A percentile compares a stretch with the other conserved stretches of the same genome.
Evolutionary conservation across 2,329 filamentous ascomycete genomes (phyloP).

Genomic region (Teratosphaeria epicoccoides): DNA sequence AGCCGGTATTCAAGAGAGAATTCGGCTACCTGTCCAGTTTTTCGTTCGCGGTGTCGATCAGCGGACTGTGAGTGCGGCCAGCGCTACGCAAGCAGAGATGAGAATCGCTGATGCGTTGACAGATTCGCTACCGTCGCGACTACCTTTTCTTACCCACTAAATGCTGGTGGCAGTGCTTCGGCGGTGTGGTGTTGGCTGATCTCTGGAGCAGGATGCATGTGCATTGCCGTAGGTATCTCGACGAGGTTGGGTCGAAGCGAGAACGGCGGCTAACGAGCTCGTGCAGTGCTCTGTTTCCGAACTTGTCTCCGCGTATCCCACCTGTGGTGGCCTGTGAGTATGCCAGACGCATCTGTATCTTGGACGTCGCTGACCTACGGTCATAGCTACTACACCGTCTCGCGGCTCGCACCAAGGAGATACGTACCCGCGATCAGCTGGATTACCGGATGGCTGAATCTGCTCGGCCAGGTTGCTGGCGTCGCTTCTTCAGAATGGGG

Average conservation of each 20-base stretch:
- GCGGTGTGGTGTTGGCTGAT: constrained; percentile 51
- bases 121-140: constrained; percentile 45
- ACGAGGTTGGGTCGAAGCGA: not conserved
- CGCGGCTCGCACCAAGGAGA: constrained; percentile 40
- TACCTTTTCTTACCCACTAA: constrained; percentile 44
- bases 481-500: constrained; percentile 49
- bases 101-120: not conserved
- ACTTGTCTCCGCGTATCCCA: constrained; percentile 49
- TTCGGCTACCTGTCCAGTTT: constrained; percentile 50
- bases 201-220: constrained; percentile 46
- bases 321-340: constrained; percentile 38
- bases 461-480: constrained; percentile 43
- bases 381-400: constrained; percentile 43
- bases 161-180: constrained; percentile 43
- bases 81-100: constrained; percentile 18
- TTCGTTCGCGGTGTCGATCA: constrained; percentile 45
- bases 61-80: constrained; percentile 27
- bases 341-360: not conserved
- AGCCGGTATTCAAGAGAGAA: constrained; percentile 46
- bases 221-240: constrained; percentile 31
- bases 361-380: not conserved
- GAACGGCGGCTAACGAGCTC: not conserved
- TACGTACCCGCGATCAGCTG: constrained; percentile 42
- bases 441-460: constrained; percentile 31
- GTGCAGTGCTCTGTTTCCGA: constrained; percentile 40